phyloP scores from a whole-genome alignment of 1,139 yeast species.

The Geotrichum histeridarum region DNA sequence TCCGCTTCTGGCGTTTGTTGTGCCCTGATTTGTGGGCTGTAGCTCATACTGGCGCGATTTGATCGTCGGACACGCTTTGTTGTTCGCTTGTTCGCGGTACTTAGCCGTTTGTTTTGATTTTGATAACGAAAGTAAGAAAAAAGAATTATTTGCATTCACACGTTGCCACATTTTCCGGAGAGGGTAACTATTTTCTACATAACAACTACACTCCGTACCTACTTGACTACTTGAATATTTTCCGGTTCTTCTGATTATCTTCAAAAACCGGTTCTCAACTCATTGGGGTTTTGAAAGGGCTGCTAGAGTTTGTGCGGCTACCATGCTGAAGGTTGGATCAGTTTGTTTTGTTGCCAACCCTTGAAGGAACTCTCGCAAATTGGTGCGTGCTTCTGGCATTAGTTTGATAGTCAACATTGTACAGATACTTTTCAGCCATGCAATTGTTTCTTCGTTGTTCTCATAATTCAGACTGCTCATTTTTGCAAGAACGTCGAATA shows the following conservation, averaged over 20 bases:
- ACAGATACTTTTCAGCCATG: conserved; percentile 1
- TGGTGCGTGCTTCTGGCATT: background rate
- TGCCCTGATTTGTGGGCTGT: background rate
- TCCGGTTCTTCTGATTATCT: too few species aligned
- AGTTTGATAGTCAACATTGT: background rate
- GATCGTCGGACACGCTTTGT: background rate
- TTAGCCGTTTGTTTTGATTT: background rate
- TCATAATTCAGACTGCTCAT: background rate
- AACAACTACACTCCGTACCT: background rate
- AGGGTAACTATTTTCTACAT: background rate
- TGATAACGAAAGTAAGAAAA: background rate
- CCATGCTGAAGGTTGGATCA: background rate
- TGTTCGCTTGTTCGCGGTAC: background rate
- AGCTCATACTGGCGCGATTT: background rate
- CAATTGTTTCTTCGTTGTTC: background rate
- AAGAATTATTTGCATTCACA: background rate
- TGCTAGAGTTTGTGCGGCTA: background rate
- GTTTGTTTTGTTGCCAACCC: too few species aligned
- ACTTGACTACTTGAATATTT: too few species aligned
- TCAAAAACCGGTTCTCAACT: background rate
- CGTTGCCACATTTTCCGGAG: background rate
- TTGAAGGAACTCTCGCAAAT: background rate
- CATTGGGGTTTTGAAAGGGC: background rate
- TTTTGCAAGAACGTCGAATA: background rate
- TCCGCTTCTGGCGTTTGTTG: background rate